These are phyloP conservation scores for Tanozyma kutaoensis DNA, from an alignment of 805 yeast species.

Conservation along the genomic window DNA sequence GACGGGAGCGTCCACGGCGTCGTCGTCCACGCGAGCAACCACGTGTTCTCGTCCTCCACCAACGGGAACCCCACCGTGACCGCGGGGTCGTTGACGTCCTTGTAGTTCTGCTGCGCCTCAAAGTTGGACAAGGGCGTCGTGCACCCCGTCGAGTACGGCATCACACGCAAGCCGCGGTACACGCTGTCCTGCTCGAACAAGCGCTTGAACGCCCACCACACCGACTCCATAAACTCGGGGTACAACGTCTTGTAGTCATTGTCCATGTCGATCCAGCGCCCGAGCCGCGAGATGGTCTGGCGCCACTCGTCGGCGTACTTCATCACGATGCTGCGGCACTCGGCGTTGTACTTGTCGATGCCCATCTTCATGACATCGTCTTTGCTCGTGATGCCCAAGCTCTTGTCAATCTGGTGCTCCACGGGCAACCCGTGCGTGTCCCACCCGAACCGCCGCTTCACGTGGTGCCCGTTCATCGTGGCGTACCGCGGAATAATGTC, in stretches of 20 bases:
- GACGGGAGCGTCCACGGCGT: slow-evolving; percentile 99
- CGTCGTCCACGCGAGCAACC: slow-evolving; percentile 96
- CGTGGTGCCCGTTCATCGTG: slow-evolving; percentile 92
- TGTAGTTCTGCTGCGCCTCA: slow-evolving; percentile 97
- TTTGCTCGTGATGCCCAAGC: slow-evolving; percentile 82
- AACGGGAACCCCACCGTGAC: slow-evolving; percentile 84
- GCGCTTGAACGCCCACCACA: slow-evolving; percentile 97
- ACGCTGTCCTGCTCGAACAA: slow-evolving; percentile 77
- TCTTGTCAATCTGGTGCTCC: slow-evolving; percentile 98
- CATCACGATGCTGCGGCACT: slow-evolving; percentile 96
- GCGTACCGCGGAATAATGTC: slow-evolving; percentile 97
- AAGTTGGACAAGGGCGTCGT: slow-evolving; percentile 95
- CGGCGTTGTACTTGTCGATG: slow-evolving; percentile 83
- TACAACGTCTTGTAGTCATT: slow-evolving; percentile 95
- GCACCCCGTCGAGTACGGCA: slow-evolving; percentile 98
- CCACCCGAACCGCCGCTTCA: slow-evolving; percentile 98
- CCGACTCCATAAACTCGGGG: slow-evolving; percentile 94
- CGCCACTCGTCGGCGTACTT: slow-evolving; percentile 94
- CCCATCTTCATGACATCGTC: slow-evolving; percentile 93
- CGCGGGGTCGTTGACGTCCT: slow-evolving; percentile 95
- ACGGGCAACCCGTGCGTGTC: slow-evolving; percentile 99
- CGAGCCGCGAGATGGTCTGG: slow-evolving; percentile 81
- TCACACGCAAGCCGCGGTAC: slow-evolving; percentile 90
- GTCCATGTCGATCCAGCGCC: slow-evolving; percentile 99
- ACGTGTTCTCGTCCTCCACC: slow-evolving; percentile 66